Conservation (phyloP, 805 yeast genomes). For the Ogataea paradorogensis region DNA sequence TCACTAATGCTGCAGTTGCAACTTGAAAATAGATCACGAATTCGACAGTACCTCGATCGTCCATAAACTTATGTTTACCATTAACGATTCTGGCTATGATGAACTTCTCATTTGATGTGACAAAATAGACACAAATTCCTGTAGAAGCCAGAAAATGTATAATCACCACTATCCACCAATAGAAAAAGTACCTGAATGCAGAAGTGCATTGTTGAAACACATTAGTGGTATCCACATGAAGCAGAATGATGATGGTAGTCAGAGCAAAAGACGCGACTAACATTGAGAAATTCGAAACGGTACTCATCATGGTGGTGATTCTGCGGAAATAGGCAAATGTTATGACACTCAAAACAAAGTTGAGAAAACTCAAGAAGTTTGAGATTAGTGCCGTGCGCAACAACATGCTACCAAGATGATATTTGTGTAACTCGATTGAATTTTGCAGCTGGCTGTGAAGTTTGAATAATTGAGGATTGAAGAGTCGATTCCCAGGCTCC, state of each 20-base stretch:
- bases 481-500: slow-evolving; percentile 4
- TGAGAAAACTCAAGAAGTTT: slow-evolving; percentile 12
- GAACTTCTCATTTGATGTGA: slow-evolving; percentile 6
- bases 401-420: slow-evolving; percentile 11
- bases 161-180: slow-evolving; percentile 16
- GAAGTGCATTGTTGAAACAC: slow-evolving; percentile 13
- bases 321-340: slow-evolving; percentile 12
- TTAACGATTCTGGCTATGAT: slow-evolving; percentile 5
- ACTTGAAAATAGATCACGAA: slow-evolving; percentile 14
- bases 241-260: slow-evolving; percentile 8
- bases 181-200: slow-evolving; percentile 15
- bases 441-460: slow-evolving; percentile 8
- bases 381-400: slow-evolving; percentile 14
- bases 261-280: slow-evolving; percentile 10
- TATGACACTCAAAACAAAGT: slow-evolving; percentile 12
- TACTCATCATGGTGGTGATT: slow-evolving; percentile 7
- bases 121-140: slow-evolving; percentile 9
- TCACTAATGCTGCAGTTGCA: slow-evolving; percentile 4
- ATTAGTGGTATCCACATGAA: slow-evolving; percentile 9
- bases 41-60: slow-evolving; percentile 13
- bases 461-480: slow-evolving; percentile 14
- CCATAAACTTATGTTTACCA: slow-evolving; percentile 6
- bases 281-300: slow-evolving; percentile 9
- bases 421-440: slow-evolving; percentile 14
- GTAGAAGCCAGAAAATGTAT: slow-evolving; percentile 11